Conservation (phyloP, 495 filamentous ascomycete species). For the Penicillium waksmanii region DNA sequence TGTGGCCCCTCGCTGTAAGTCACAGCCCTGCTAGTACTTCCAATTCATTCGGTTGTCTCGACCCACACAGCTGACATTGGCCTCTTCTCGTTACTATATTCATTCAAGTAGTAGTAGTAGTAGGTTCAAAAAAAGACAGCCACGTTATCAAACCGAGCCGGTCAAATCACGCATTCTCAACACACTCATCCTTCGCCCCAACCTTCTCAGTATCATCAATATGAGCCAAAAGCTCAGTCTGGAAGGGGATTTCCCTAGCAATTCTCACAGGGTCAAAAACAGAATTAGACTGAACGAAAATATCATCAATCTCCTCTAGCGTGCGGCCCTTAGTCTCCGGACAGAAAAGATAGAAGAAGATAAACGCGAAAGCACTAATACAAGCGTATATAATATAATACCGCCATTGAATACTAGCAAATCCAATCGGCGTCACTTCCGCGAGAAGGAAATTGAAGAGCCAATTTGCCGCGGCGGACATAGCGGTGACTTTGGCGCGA, state of each 20-base stretch:
- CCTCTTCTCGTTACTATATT: no score
- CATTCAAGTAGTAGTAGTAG: no score
- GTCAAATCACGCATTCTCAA: slow-evolving; percentile 14
- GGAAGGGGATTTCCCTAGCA: slow-evolving; percentile 25
- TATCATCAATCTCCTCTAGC: slow-evolving; percentile 52
- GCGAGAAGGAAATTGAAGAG: slow-evolving; percentile 39
- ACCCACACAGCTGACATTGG: no score
- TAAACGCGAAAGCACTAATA: slow-evolving; percentile 38
- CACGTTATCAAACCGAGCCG: no score
- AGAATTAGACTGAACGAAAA: slow-evolving; percentile 52
- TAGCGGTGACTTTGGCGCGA: slow-evolving; percentile 58
- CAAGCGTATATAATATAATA: slow-evolving; percentile 56
- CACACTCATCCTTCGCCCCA: slow-evolving; percentile 6
- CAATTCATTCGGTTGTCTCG: no score
- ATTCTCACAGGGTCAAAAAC: slow-evolving; percentile 28
- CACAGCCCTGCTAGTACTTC: no score
- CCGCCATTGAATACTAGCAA: slow-evolving; percentile 46
- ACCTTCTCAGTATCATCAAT: slow-evolving; percentile 20
- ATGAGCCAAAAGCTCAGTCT: slow-evolving; percentile 22
- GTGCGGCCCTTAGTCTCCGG: slow-evolving; percentile 49
- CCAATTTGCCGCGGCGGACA: slow-evolving; percentile 36
- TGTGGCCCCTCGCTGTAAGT: no score
- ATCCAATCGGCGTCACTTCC: slow-evolving; percentile 31
- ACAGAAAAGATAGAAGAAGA: slow-evolving; percentile 44
- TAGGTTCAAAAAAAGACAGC: no score